These are phyloP conservation scores for Fusarium chuoi DNA, from an alignment of 2,329 filamentous ascomycete species.

Conservation along the genomic window DNA sequence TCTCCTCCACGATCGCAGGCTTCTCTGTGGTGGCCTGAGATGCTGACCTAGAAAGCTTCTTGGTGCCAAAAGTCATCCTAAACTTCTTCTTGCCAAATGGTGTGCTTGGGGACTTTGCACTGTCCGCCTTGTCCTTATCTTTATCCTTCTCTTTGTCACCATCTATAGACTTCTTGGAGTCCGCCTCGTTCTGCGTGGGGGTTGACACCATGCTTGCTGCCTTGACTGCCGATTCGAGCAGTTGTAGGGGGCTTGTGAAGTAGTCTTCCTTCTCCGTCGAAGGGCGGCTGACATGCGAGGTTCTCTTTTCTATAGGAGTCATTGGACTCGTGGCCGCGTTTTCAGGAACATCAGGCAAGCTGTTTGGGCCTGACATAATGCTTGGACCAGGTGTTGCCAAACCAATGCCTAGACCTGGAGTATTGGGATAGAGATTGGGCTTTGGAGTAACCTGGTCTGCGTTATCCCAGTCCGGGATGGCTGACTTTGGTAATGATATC, in stretches of 20 bases:
- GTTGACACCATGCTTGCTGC: slow-evolving; percentile 59
- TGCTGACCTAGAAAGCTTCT: slow-evolving; percentile 80
- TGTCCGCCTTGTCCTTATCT: slow-evolving; percentile 59
- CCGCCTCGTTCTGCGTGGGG: slow-evolving; percentile 57
- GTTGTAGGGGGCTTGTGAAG: slow-evolving; percentile 72
- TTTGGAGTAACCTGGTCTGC: slow-evolving; percentile 65
- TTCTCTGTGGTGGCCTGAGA: slow-evolving; percentile 73
- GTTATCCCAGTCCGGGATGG: slow-evolving; percentile 51
- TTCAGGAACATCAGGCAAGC: slow-evolving; percentile 61
- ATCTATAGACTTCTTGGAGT: slow-evolving; percentile 62
- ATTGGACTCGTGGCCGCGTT: slow-evolving; percentile 54
- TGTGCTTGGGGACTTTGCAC: slow-evolving; percentile 66
- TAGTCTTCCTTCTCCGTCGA: slow-evolving; percentile 79
- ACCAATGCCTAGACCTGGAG: slow-evolving; percentile 82
- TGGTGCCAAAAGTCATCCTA: slow-evolving; percentile 83
- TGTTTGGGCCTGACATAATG: slow-evolving; percentile 38
- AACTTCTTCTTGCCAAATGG: slow-evolving; percentile 92
- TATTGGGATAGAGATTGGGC: slow-evolving; percentile 73
- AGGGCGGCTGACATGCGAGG: slow-evolving; percentile 66
- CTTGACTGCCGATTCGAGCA: slow-evolving; percentile 59
- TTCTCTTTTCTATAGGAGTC: slow-evolving; percentile 64
- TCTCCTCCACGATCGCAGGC: slow-evolving; percentile 78
- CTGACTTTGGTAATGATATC: slow-evolving; percentile 59
- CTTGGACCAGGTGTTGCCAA: slow-evolving; percentile 72
- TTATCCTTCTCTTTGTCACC: slow-evolving; percentile 58